A percentile compares a stretch with the other conserved stretches of the same genome.
Conservation (phyloP, 768 basidiomycete genomes). For the Cystobasidiopsis lactophilus region DNA sequence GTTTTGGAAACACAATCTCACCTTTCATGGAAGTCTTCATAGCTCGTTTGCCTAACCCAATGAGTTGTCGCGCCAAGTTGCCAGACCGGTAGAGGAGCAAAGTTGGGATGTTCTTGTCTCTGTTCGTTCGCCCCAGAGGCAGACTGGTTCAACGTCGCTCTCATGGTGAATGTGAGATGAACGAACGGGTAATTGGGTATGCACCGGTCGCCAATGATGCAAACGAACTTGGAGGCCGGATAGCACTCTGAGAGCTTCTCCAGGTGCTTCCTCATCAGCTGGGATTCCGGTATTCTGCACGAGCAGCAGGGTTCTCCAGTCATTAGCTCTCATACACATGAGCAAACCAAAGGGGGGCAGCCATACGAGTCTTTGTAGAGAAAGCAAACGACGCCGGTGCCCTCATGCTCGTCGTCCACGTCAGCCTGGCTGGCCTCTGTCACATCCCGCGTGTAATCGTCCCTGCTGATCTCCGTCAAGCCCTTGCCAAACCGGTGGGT, state of each 20-base stretch:
- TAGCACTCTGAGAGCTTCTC: conserved; percentile 52
- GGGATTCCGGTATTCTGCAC: conserved; percentile 52
- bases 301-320: too few relatives aligned
- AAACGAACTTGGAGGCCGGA: conserved; percentile 84
- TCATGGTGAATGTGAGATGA: neutral
- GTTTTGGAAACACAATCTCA: conserved; percentile 23
- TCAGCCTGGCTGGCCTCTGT: conserved; percentile 67
- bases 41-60: conserved; percentile 48
- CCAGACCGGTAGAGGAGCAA: conserved; percentile 79
- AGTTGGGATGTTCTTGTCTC: conserved; percentile 67
- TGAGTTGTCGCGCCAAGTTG: conserved; percentile 64
- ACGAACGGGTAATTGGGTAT: conserved; percentile 64
- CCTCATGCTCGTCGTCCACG: conserved; percentile 38
- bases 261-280: conserved; percentile 49
- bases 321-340: too few relatives aligned
- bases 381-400: conserved; percentile 83
- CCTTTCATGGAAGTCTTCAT: conserved; percentile 53
- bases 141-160: neutral
- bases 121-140: neutral
- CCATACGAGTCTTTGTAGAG: conserved; percentile 88
- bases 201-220: conserved; percentile 60
- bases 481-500: conserved; percentile 53
- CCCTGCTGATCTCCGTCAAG: conserved; percentile 58
- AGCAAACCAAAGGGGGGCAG: neutral
- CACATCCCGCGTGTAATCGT: conserved; percentile 84